phyloP scores from a whole-genome alignment of 148 eudicot genomes.

The Tetragonia tetragonoides region DNA sequence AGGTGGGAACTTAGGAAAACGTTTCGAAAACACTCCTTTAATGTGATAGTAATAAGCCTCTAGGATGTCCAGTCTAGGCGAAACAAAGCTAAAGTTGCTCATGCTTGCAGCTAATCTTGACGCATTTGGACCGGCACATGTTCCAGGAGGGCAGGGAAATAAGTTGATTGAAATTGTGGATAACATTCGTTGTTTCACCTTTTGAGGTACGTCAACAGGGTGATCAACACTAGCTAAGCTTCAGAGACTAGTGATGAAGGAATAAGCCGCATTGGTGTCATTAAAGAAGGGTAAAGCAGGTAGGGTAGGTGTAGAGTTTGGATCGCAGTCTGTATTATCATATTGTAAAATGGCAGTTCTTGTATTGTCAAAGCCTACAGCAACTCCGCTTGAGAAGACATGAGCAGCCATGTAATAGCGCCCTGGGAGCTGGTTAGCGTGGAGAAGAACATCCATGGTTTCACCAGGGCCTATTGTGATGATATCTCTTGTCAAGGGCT shows the following conservation, averaged over 20 bases:
- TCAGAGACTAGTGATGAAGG: constrained; percentile 29
- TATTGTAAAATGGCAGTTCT: constrained; percentile 34
- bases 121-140: constrained; percentile 34
- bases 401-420: constrained; percentile 37
- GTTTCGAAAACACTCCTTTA: constrained; percentile 24
- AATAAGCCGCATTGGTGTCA: constrained; percentile 32
- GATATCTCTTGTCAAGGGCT: constrained; percentile 26
- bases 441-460: constrained; percentile 33
- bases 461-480: constrained; percentile 32
- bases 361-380: constrained; percentile 24
- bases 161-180: constrained; percentile 28
- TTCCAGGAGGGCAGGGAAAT: constrained; percentile 22
- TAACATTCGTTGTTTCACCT: constrained; percentile 11
- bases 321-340: neutral
- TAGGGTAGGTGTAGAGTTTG: constrained; percentile 8
- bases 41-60: constrained; percentile 36
- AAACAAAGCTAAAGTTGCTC: constrained; percentile 30
- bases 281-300: constrained; percentile 31
- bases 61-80: constrained; percentile 27
- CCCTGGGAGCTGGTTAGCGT: constrained; percentile 26
- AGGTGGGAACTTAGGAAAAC: constrained; percentile 30
- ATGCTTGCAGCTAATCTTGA: constrained; percentile 33
- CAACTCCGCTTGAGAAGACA: constrained; percentile 23
- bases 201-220: constrained; percentile 24
- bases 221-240: constrained; percentile 30